These are phyloP conservation scores for Scedosporium apiospermum DNA, from an alignment of 2,329 filamentous ascomycete genomes.

Conservation along the genomic window DNA sequence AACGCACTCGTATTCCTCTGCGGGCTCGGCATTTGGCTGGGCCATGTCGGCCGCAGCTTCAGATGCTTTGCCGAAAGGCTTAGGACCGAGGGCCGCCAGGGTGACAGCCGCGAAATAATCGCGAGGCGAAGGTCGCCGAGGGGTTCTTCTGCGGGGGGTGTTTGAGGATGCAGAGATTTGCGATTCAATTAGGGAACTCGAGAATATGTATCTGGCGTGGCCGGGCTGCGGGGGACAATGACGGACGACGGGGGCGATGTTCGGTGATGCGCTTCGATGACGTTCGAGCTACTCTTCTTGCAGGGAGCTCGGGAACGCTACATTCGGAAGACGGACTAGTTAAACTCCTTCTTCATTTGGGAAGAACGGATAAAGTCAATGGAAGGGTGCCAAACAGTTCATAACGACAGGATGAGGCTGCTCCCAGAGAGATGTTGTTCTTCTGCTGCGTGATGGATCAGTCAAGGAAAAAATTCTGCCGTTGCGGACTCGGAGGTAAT, in stretches of 20 bases:
- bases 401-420: background rate
- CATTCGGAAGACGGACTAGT: too few relatives aligned
- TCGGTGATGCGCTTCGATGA: too few relatives aligned
- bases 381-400: background rate
- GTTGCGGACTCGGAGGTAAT: conserved; percentile 6
- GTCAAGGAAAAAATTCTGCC: background rate
- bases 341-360: background rate
- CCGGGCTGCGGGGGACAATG: too few relatives aligned
- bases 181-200: background rate
- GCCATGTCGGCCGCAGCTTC: conserved; percentile 61
- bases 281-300: too few relatives aligned
- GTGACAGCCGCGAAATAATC: conserved; percentile 31
- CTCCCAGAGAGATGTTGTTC: background rate
- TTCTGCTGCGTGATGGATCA: background rate
- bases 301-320: too few relatives aligned
- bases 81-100: conserved; percentile 53
- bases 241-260: background rate
- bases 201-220: background rate
- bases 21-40: conserved; percentile 55
- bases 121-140: background rate
- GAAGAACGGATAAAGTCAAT: background rate
- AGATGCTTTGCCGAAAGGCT: conserved; percentile 52
- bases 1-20: conserved; percentile 58
- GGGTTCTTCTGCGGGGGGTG: background rate
- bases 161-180: background rate